phyloP scores from a whole-genome alignment of 208 protist genomes.

The Leptomonas seymouri region DNA sequence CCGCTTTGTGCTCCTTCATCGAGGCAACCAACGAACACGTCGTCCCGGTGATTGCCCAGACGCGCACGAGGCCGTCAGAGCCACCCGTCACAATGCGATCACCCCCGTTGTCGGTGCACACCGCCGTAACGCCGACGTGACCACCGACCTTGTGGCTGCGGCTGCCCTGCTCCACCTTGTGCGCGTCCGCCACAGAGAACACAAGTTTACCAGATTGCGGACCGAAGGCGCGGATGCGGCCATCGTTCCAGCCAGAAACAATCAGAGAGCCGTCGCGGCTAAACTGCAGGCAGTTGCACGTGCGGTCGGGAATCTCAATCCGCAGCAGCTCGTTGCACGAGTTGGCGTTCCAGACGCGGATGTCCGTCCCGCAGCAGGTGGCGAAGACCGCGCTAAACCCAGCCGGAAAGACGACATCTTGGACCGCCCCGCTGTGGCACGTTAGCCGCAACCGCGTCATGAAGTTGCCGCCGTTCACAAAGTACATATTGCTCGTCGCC shows the following conservation, averaged over 20 bases:
- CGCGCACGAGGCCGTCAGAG: constrained; percentile 92
- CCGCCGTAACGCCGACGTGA: constrained; percentile 88
- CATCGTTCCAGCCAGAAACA: constrained; percentile 95
- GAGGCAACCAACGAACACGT: constrained; percentile 90
- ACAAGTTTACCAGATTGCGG: constrained; percentile 95
- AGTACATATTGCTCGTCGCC: constrained; percentile 90
- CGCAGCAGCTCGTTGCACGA: constrained; percentile 93
- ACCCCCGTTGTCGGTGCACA: constrained; percentile 77
- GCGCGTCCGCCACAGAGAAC: constrained; percentile 97
- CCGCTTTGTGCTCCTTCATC: constrained; percentile 97
- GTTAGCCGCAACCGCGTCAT: constrained; percentile 90
- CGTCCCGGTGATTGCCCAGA: constrained; percentile 79
- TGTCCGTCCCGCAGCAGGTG: constrained; percentile 93
- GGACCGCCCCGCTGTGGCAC: constrained; percentile 94
- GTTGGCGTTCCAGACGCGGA: constrained; percentile 95
- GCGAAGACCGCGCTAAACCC: constrained; percentile 96
- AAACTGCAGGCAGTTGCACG: constrained; percentile 95
- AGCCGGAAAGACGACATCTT: constrained; percentile 92
- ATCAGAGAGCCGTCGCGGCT: constrained; percentile 93
- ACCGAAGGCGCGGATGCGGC: constrained; percentile 95
- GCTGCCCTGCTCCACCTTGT: constrained; percentile 84
- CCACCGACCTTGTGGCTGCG: constrained; percentile 51
- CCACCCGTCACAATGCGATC: constrained; percentile 90
- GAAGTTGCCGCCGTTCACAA: constrained; percentile 90
- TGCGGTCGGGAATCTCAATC: constrained; percentile 92